phyloP scores from a whole-genome alignment of 2,329 filamentous ascomycete genomes.

The Exophiala bonariae region DNA sequence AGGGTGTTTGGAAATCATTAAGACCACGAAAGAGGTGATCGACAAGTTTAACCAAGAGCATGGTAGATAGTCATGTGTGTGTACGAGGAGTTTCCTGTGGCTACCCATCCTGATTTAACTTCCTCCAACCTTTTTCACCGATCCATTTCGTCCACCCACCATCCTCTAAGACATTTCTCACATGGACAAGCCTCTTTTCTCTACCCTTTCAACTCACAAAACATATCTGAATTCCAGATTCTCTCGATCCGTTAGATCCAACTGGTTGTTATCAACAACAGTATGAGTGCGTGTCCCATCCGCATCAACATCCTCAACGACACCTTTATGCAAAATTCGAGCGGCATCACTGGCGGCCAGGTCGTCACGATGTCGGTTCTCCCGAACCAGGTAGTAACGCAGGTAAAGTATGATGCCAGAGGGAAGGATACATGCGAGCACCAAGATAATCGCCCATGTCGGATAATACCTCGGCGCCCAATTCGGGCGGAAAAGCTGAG shows the following conservation, averaged over 20 bases:
- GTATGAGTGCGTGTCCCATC: constrained; percentile 32
- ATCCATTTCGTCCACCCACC: too few species aligned
- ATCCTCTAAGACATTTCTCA: too few species aligned
- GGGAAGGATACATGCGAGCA: constrained; percentile 41
- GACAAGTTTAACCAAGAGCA: constrained; percentile 44
- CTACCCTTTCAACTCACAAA: too few species aligned
- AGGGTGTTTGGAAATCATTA: constrained; percentile 46
- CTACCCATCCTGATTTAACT: too few species aligned
- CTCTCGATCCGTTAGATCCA: constrained; percentile 56
- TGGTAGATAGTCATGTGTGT: constrained; percentile 17
- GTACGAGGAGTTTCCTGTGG: too few species aligned
- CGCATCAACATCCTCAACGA: constrained; percentile 46
- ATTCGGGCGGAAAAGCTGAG: constrained; percentile 59
- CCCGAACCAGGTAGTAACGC: constrained; percentile 41
- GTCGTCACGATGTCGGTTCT: constrained; percentile 51
- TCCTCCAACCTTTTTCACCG: too few species aligned
- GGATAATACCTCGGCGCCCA: constrained; percentile 50
- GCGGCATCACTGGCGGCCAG: constrained; percentile 22
- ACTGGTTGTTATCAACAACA: constrained; percentile 38
- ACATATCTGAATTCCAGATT: too few species aligned
- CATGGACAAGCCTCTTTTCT: too few species aligned
- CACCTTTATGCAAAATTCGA: constrained; percentile 4
- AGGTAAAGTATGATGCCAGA: constrained; percentile 42
- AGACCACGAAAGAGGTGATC: constrained; percentile 39
- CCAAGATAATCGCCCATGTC: constrained; percentile 30